A percentile compares a stretch with the other conserved stretches of the same genome.
Conservation (phyloP, 1,284 basidiomycete genomes). For the Boletus semigastroideus region DNA sequence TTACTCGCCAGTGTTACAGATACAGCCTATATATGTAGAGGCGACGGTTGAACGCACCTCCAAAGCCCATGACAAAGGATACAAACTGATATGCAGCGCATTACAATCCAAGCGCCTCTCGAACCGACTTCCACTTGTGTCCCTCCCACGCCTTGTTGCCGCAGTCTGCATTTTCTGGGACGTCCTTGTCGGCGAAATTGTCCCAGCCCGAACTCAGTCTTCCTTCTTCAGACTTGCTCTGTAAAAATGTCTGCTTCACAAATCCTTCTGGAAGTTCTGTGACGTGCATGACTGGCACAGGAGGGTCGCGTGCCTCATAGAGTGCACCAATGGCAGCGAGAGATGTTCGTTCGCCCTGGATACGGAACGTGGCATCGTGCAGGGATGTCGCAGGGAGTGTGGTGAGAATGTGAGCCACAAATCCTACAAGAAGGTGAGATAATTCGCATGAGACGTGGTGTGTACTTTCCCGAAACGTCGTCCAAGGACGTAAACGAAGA, state of each 20-base stretch:
- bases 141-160: constrained; percentile 30
- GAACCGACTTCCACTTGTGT: constrained; percentile 29
- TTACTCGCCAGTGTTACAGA: too few species aligned
- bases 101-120: constrained; percentile 28
- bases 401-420: constrained; percentile 37
- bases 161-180: constrained; percentile 25
- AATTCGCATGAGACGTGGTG: not conserved
- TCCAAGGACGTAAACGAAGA: constrained; percentile 34
- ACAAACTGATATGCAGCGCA: not conserved
- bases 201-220: constrained; percentile 33
- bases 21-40: too few species aligned
- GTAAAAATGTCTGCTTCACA: constrained; percentile 31
- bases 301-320: constrained; percentile 23
- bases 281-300: constrained; percentile 23
- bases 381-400: constrained; percentile 30
- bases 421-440: constrained; percentile 21
- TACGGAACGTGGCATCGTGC: constrained; percentile 33
- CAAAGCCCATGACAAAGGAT: too few species aligned
- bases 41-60: too few species aligned
- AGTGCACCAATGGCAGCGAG: constrained; percentile 24
- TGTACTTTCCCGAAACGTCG: constrained; percentile 33
- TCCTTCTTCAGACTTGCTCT: constrained; percentile 24
- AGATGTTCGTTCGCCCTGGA: constrained; percentile 38
- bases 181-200: constrained; percentile 27
- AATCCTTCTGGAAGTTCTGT: constrained; percentile 31